Percentiles rank a stretch among this genome's conserved stretches.
Conservation (phyloP, 305 asterid genomes). For the Fraxinus ornus region DNA sequence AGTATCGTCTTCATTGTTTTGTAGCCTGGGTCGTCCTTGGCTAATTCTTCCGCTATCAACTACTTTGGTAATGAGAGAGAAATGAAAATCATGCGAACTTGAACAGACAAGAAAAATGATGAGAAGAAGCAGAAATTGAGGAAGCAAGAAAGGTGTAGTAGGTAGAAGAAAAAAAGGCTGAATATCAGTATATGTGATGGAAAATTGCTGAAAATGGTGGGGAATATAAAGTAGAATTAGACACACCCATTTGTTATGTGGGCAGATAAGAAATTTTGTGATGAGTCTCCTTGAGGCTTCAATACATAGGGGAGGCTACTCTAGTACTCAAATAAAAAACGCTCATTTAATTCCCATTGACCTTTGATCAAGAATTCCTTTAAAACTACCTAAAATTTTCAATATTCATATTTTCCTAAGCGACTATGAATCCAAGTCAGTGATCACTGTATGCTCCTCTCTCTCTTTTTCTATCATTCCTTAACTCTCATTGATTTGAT, state of each 20-base stretch:
- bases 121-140: not conserved
- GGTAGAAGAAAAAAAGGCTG: not conserved
- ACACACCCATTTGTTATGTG: not conserved
- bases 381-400: no score
- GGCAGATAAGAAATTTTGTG: not conserved
- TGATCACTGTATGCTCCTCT: no score
- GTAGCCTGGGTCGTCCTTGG: not conserved
- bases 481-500: no score
- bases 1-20: constrained; percentile 1
- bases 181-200: no score
- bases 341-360: not conserved
- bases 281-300: not conserved
- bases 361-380: not conserved
- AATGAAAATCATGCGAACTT: not conserved
- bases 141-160: not conserved
- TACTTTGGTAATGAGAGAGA: not conserved
- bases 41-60: not conserved
- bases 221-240: not conserved
- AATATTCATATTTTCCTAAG: no score
- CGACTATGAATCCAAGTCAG: no score
- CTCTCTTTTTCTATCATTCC: no score
- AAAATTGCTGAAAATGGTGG: not conserved
- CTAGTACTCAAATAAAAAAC: not conserved
- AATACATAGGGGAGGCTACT: not conserved
- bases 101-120: not conserved